Conservation (phyloP, 1,139 yeast genomes). For the Taphrina flavorubra region DNA sequence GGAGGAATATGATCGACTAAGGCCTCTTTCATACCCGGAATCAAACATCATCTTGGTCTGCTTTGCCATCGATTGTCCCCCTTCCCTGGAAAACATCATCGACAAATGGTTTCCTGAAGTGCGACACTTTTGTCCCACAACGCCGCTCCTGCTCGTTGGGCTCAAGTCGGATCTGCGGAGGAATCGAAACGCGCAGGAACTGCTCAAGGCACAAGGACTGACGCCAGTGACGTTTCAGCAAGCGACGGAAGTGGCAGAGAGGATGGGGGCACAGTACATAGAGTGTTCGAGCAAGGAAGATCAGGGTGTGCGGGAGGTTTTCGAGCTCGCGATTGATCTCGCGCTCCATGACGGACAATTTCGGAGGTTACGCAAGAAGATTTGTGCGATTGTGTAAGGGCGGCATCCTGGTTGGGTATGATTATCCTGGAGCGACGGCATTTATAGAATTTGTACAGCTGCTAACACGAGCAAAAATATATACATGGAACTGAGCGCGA, state of each 20-base stretch:
- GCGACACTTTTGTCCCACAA: conserved; percentile 77
- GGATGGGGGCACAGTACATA: conserved; percentile 75
- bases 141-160: conserved; percentile 79
- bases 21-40: conserved; percentile 85
- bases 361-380: conserved; percentile 28
- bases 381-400: conserved; percentile 24
- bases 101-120: conserved; percentile 91
- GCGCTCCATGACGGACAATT: conserved; percentile 41
- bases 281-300: conserved; percentile 78
- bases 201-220: conserved; percentile 50
- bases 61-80: conserved; percentile 69
- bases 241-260: conserved; percentile 59
- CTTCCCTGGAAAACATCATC: conserved; percentile 71
- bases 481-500: background rate
- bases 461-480: background rate
- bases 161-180: conserved; percentile 70
- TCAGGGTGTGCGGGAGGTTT: conserved; percentile 70
- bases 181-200: conserved; percentile 50
- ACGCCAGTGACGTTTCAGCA: conserved; percentile 59
- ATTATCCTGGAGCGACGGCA: conserved; percentile 19
- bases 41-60: conserved; percentile 77
- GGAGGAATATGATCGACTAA: conserved; percentile 82
- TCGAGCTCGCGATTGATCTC: conserved; percentile 53
- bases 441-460: background rate
- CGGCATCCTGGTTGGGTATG: background rate